Evolutionary conservation across 1,139 yeast species (phyloP).

Genomic region (Pichia sp.): DNA sequence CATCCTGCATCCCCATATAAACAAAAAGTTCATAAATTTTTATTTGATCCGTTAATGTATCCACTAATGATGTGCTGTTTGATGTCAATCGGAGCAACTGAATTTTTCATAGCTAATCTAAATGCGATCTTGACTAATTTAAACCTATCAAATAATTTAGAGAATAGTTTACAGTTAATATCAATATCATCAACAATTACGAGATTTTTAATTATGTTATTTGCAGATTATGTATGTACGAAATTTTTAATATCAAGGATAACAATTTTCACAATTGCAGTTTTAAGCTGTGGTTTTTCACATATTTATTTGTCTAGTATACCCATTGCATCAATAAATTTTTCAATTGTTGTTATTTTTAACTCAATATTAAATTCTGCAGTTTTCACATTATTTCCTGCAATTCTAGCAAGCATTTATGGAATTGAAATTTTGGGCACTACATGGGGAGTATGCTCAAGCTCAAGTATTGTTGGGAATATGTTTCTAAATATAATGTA

Average conservation of each 20-base stretch:
- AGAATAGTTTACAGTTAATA: conserved; percentile 22
- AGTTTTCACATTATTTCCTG: conserved; percentile 30
- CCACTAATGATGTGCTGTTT: conserved; percentile 27
- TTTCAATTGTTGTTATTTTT: conserved; percentile 20
- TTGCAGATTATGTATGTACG: conserved; percentile 27
- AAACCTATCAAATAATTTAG: conserved; percentile 15
- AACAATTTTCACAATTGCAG: conserved; percentile 22
- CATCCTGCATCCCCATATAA: conserved; percentile 10
- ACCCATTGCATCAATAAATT: conserved; percentile 18
- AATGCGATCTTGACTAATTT: conserved; percentile 26
- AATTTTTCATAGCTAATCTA: conserved; percentile 28
- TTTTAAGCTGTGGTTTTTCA: conserved; percentile 23
- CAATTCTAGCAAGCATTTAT: conserved; percentile 29
- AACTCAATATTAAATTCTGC: conserved; percentile 29
- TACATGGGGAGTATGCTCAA: conserved; percentile 30
- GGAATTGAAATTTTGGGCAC: conserved; percentile 31
- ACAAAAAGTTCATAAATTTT: conserved; percentile 19
- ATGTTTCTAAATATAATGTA: conserved; percentile 26
- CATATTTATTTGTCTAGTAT: conserved; percentile 27
- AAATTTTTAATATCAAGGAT: conserved; percentile 23
- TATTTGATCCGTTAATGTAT: conserved; percentile 27
- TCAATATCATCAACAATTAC: conserved; percentile 28
- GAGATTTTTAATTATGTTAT: conserved; percentile 26
- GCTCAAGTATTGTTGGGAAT: conserved; percentile 27
- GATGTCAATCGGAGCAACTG: conserved; percentile 28